Percentiles rank a stretch among this genome's conserved stretches.
Evolutionary conservation across 306 rosid species (phyloP).

Genomic region (Rosa multiflora): DNA sequence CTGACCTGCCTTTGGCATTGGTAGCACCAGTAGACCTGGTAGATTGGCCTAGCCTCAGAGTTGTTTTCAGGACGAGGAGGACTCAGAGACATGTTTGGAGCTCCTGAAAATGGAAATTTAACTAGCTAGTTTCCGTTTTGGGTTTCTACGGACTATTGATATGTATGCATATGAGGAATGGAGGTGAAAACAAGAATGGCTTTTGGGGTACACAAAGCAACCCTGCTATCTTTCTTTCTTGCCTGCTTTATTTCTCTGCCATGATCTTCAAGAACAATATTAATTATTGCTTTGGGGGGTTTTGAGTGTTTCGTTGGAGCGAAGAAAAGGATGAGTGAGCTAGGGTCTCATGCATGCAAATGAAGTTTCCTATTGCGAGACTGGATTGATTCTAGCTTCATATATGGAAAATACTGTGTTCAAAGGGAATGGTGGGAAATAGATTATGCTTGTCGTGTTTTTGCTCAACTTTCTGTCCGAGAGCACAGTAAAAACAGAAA

Average conservation of each 20-base stretch:
- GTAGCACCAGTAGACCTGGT: slow-evolving; percentile 74
- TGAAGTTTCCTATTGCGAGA: neutral
- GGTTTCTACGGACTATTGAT: neutral
- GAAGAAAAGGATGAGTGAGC: slow-evolving; percentile 54
- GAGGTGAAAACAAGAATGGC: slow-evolving; percentile 37
- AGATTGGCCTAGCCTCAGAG: slow-evolving; percentile 19
- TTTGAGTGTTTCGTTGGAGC: slow-evolving; percentile 35
- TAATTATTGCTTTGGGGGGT: neutral
- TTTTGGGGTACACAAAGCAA: slow-evolving; percentile 49
- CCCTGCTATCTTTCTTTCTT: slow-evolving; percentile 19
- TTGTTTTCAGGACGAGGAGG: slow-evolving; percentile 39
- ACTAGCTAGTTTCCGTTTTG: neutral
- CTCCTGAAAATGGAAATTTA: neutral
- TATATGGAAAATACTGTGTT: no score
- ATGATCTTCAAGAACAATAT: neutral
- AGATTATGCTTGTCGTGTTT: no score
- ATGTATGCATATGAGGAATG: neutral
- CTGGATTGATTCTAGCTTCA: no score
- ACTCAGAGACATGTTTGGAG: slow-evolving; percentile 49
- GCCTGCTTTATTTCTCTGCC: neutral
- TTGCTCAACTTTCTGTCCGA: no score
- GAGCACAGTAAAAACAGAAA: no score
- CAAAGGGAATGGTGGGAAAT: no score
- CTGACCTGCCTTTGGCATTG: slow-evolving; percentile 59
- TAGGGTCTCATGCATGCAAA: neutral